Evolutionary conservation across 1,139 yeast species (phyloP).

Genomic region (Lodderomyces parapsilosis): DNA sequence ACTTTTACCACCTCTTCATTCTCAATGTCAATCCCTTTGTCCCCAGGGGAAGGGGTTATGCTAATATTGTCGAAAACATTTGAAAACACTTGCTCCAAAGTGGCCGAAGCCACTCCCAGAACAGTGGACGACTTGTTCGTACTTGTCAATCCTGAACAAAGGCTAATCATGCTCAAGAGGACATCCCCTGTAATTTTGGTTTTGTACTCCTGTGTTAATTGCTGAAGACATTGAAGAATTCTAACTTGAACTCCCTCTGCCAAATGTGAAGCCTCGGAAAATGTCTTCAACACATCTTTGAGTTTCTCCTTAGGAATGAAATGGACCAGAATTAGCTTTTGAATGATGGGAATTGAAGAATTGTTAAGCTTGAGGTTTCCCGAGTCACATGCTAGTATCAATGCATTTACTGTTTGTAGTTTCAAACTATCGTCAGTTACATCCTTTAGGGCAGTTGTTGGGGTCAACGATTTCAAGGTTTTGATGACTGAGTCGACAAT

Average conservation of each 20-base stretch:
- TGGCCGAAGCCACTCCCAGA: conserved; percentile 89
- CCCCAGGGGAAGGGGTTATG: conserved; percentile 12
- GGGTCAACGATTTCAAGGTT: conserved; percentile 35
- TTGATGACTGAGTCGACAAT: conserved; percentile 65
- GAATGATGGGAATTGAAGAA: conserved; percentile 68
- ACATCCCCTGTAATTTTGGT: conserved; percentile 52
- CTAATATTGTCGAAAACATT: conserved; percentile 63
- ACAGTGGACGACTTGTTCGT: conserved; percentile 74
- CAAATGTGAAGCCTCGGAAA: conserved; percentile 70
- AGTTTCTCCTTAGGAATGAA: conserved; percentile 53
- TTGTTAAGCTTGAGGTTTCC: conserved; percentile 73
- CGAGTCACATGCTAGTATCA: conserved; percentile 68
- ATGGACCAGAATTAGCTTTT: conserved; percentile 50
- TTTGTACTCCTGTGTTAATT: conserved; percentile 65
- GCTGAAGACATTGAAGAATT: conserved; percentile 81
- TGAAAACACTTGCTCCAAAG: conserved; percentile 80
- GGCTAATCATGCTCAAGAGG: conserved; percentile 57
- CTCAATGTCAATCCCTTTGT: conserved; percentile 40
- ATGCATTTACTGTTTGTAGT: conserved; percentile 64
- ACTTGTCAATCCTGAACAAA: conserved; percentile 72
- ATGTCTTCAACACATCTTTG: conserved; percentile 57
- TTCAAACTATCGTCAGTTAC: conserved; percentile 32
- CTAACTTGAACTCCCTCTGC: conserved; percentile 84
- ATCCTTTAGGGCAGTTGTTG: conserved; percentile 17
- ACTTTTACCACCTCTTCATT: conserved; percentile 43